Conservation (phyloP, 148 eudicot species). For the Agrostemma githago region DNA sequence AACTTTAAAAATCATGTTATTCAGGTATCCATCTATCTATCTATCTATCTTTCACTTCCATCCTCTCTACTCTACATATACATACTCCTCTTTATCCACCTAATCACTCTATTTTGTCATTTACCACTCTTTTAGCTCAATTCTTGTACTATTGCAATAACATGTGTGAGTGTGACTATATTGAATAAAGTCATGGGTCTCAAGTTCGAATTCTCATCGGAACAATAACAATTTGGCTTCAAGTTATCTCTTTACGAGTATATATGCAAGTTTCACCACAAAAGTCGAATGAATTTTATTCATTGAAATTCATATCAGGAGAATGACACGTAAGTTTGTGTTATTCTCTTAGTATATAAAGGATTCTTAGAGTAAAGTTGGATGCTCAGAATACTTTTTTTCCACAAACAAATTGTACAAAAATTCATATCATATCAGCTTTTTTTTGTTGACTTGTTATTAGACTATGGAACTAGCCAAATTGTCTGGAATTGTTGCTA, state of each 20-base stretch:
- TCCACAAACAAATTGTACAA: not conserved
- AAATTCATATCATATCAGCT: not conserved
- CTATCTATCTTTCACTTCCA: too few relatives aligned
- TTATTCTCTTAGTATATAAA: too few relatives aligned
- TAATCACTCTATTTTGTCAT: not conserved
- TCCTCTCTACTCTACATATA: not conserved
- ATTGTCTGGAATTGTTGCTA: not conserved
- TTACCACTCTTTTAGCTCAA: not conserved
- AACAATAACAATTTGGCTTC: too few relatives aligned
- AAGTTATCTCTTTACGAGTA: not conserved
- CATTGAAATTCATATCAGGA: too few relatives aligned
- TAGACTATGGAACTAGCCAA: not conserved
- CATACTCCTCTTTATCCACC: not conserved
- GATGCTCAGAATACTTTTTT: too few relatives aligned
- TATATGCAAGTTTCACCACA: not conserved
- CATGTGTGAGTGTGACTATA: too few relatives aligned
- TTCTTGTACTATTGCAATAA: too few relatives aligned
- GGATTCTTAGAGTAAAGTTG: not conserved
- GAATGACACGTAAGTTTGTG: too few relatives aligned
- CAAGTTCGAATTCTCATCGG: too few relatives aligned
- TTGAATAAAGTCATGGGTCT: too few relatives aligned
- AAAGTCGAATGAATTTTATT: not conserved
- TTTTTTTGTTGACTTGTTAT: not conserved
- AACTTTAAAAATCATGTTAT: constrained; percentile 53
- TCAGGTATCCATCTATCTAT: constrained; percentile 33